Evolutionary conservation across 169 alveolate species (phyloP).

Genomic region (Cyclospora cayetanensis): DNA sequence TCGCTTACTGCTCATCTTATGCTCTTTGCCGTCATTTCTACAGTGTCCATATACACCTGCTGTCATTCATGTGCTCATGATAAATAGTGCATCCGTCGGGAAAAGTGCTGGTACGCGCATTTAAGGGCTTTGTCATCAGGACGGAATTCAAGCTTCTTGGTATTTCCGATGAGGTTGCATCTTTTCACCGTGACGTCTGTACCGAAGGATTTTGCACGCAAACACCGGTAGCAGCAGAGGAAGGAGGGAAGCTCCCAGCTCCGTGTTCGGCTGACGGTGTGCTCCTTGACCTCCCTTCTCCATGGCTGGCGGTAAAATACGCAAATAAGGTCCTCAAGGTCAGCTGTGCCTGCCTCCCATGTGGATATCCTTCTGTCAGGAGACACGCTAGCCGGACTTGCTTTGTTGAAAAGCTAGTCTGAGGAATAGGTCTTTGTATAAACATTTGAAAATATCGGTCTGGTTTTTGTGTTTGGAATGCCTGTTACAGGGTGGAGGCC

Average conservation of each 20-base stretch:
- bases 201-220: slow-evolving; percentile 79
- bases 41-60: too few species aligned
- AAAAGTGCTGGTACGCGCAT: too few species aligned
- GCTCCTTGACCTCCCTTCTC: slow-evolving; percentile 88
- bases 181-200: slow-evolving; percentile 84
- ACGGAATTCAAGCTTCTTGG: slow-evolving; percentile 59
- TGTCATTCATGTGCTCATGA: too few species aligned
- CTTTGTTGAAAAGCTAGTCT: too few species aligned
- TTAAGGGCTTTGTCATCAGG: slow-evolving; percentile 10
- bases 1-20: too few species aligned
- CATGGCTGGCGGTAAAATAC: slow-evolving; percentile 84
- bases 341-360: too few species aligned
- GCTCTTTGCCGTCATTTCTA: too few species aligned
- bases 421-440: too few species aligned
- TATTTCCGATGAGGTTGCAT: not conserved
- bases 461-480: not conserved
- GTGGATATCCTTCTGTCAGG: too few species aligned
- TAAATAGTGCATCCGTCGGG: too few species aligned
- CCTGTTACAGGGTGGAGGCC: slow-evolving; percentile 74
- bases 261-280: slow-evolving; percentile 76
- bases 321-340: slow-evolving; percentile 77
- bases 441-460: too few species aligned
- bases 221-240: not conserved
- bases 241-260: slow-evolving; percentile 13
- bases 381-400: too few species aligned